Evolutionary conservation across 768 basidiomycete genomes (phyloP).

Genomic region (Russula ochroleuca): DNA sequence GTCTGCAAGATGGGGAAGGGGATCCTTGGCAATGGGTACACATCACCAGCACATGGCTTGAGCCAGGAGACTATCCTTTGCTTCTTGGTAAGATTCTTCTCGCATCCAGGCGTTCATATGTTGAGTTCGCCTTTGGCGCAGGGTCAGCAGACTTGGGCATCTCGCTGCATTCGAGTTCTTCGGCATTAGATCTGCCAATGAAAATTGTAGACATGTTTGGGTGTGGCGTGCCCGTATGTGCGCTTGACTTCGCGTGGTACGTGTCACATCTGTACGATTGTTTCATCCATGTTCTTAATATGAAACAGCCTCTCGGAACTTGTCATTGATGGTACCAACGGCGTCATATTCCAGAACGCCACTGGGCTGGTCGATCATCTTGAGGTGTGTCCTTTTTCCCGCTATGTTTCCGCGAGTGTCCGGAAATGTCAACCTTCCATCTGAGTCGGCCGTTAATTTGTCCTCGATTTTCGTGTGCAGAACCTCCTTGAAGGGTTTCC

Average conservation of each 20-base stretch:
- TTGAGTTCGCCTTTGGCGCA: constrained; percentile 31
- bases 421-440: constrained; percentile 2
- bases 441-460: not conserved
- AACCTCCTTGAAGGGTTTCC: constrained; percentile 25
- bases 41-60: constrained; percentile 82
- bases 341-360: constrained; percentile 67
- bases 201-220: constrained; percentile 99
- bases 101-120: not conserved
- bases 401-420: not conserved
- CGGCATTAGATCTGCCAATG: constrained; percentile 92
- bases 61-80: constrained; percentile 83
- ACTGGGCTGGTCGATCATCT: constrained; percentile 67
- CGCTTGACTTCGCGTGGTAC: constrained; percentile 83
- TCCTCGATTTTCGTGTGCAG: not conserved
- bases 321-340: constrained; percentile 80
- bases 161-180: constrained; percentile 86
- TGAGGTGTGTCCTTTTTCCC: constrained; percentile 44
- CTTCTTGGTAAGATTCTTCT: constrained; percentile 56
- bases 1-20: constrained; percentile 44
- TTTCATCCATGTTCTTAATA: not conserved
- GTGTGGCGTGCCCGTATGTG: constrained; percentile 90
- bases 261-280: constrained; percentile 27
- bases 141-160: constrained; percentile 91
- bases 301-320: constrained; percentile 71
- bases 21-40: constrained; percentile 67